Conservation (phyloP, 352 stramenopile genomes). For the Pythium rishiriense region DNA sequence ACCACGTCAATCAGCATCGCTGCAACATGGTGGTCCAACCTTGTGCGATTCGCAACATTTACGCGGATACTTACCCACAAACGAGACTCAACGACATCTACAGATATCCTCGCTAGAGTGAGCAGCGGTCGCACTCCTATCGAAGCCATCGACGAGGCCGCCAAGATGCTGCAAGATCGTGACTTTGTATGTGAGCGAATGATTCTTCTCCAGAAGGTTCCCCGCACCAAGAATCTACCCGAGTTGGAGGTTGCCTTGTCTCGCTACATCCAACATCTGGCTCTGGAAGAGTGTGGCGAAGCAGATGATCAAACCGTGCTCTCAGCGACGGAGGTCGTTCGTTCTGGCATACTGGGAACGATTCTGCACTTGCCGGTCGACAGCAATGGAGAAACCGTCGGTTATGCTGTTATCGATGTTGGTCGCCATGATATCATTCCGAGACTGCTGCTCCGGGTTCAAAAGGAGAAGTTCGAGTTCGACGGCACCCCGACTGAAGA, state of each 20-base stretch:
- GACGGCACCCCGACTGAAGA: conserved; percentile 49
- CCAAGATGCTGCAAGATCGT: conserved; percentile 26
- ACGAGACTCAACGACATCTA: conserved; percentile 32
- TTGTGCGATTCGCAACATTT: conserved; percentile 63
- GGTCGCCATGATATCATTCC: conserved; percentile 63
- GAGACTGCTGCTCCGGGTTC: conserved; percentile 46
- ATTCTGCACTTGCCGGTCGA: conserved; percentile 65
- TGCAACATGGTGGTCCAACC: conserved; percentile 53
- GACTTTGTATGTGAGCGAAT: conserved; percentile 56
- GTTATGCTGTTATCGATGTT: conserved; percentile 70
- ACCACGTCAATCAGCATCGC: conserved; percentile 44
- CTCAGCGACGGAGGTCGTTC: conserved; percentile 59
- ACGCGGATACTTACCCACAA: conserved; percentile 52
- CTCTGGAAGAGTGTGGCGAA: conserved; percentile 74
- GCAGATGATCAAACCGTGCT: conserved; percentile 76
- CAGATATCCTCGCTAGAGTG: conserved; percentile 51
- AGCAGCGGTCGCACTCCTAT: conserved; percentile 55
- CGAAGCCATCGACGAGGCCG: conserved; percentile 51
- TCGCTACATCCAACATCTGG: conserved; percentile 61
- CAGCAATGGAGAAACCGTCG: conserved; percentile 40
- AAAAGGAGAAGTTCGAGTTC: conserved; percentile 58
- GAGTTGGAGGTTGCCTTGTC: conserved; percentile 46
- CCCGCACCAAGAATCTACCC: conserved; percentile 46
- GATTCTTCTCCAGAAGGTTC: conserved; percentile 67
- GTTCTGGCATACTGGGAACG: conserved; percentile 60